phyloP scores from a whole-genome alignment of 192 early-diverging fungal species.

The Neocallimastix lanati region DNA sequence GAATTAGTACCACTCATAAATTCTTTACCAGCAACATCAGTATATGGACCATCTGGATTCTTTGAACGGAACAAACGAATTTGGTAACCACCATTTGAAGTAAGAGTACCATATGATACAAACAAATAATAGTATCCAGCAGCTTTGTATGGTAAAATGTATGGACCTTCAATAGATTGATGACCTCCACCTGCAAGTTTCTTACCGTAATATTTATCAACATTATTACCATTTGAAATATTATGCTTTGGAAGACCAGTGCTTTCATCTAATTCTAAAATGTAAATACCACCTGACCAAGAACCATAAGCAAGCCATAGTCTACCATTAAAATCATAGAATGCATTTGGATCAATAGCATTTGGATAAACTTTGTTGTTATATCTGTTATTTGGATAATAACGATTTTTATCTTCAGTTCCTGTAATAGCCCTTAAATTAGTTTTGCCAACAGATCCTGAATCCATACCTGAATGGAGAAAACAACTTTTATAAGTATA shows the following conservation, averaged over 20 bases:
- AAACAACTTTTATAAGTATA: neutral
- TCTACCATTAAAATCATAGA: neutral
- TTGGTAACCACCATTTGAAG: too few species aligned
- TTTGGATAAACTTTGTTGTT: neutral
- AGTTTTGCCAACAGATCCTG: neutral
- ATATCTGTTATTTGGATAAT: neutral
- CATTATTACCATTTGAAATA: neutral
- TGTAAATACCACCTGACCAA: neutral
- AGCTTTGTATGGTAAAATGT: neutral
- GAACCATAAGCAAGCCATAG: neutral
- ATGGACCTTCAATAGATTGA: neutral
- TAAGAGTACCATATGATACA: neutral
- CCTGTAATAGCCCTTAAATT: neutral
- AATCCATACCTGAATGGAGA: neutral
- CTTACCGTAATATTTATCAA: too few species aligned
- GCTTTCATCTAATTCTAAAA: neutral
- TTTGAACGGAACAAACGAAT: too few species aligned
- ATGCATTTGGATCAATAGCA: neutral
- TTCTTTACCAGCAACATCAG: neutral
- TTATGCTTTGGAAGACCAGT: neutral
- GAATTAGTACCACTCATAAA: neutral
- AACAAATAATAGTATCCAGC: neutral
- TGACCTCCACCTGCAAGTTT: too few species aligned
- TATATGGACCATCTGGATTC: neutral
- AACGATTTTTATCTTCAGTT: neutral